Evolutionary conservation across 441 rosid species (phyloP), one percentile per base, ranked within the genome.

Genomic region (Omphalea diandra): DNA sequence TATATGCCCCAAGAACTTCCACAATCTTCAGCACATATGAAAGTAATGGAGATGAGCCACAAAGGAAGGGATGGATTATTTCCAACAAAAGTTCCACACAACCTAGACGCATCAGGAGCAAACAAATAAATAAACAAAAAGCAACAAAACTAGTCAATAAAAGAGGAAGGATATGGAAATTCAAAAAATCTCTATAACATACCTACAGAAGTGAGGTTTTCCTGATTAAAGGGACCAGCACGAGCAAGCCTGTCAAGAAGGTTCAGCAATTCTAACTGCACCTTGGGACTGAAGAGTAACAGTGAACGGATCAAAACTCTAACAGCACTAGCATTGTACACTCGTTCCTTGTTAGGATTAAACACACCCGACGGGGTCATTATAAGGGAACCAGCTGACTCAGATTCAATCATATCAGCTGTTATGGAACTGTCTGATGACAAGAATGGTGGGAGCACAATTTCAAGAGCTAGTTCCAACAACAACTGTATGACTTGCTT

Each of bases 1-100:
- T 90, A 82, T 96, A 92, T n/a, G 99, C 92, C 72, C 99, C 99
- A 76, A 97, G 97, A 83, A 84, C 85, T 84, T 94, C 98, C 78
- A 97, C 93, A 82, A 92, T 96, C 87, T 89, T 96, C 89, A 96
- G 75, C 74, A 91, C 85, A 86, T 90, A 78, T 32, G 88, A 87
- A 69, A 92, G 97, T 65, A 96, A 76, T 0, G 90, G 87, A 80
- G 98, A 94, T 79, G 97, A 87, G 55, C 97, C 89, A n/a, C 80
- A 75, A 72, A 96, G 96, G 72, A 92, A 96, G 12, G 99, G 99
- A 64, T 82, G 91, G 77, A 97, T 87, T 32, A 82, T 92, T 84
- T 92, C 98, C 90, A 97, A 78, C 56, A 97, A 78, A 80, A 97
- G 97, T 74, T 97, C 99, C 83, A 94, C 96, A 55, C 99, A 96